These are phyloP conservation scores for Sordariomycetes sp. DNA, from an alignment of 2,329 filamentous ascomycete species.

Conservation along the genomic window DNA sequence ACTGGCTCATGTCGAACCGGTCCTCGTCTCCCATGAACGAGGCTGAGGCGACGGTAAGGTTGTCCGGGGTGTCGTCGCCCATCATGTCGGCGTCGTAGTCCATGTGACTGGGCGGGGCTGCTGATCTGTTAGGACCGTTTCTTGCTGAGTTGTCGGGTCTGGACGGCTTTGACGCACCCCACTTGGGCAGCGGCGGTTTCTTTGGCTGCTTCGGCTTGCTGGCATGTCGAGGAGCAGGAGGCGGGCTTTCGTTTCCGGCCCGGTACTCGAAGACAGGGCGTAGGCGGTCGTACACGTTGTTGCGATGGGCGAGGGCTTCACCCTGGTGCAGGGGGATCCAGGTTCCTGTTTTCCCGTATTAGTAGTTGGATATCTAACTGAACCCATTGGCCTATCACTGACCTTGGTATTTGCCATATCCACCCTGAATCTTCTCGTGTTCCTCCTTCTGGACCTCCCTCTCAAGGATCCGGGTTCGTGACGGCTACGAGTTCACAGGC, in stretches of 20 bases:
- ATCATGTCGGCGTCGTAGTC: conserved; percentile 17
- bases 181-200: conserved; percentile 54
- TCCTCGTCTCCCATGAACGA: conserved; percentile 81
- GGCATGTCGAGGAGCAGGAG: conserved; percentile 85
- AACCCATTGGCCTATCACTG: conserved; percentile 10
- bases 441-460: conserved; percentile 92
- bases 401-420: conserved; percentile 98
- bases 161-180: conserved; percentile 15
- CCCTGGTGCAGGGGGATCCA: conserved; percentile 89
- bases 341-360: conserved; percentile 48
- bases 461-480: conserved; percentile 87
- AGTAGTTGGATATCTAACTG: background rate
- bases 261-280: conserved; percentile 82
- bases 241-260: conserved; percentile 76
- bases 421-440: conserved; percentile 96
- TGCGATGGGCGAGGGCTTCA: conserved; percentile 71
- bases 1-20: conserved; percentile 58
- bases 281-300: conserved; percentile 76
- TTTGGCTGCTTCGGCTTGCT: conserved; percentile 75
- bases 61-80: conserved; percentile 75
- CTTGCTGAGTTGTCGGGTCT: background rate
- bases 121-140: conserved; percentile 9
- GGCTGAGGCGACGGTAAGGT: conserved; percentile 71
- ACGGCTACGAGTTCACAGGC: conserved; percentile 37
- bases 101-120: conserved; percentile 22